Base-by-base conservation (phyloP, 352 stramenopile genomes). In the Globisporangium spiculum region DNA sequence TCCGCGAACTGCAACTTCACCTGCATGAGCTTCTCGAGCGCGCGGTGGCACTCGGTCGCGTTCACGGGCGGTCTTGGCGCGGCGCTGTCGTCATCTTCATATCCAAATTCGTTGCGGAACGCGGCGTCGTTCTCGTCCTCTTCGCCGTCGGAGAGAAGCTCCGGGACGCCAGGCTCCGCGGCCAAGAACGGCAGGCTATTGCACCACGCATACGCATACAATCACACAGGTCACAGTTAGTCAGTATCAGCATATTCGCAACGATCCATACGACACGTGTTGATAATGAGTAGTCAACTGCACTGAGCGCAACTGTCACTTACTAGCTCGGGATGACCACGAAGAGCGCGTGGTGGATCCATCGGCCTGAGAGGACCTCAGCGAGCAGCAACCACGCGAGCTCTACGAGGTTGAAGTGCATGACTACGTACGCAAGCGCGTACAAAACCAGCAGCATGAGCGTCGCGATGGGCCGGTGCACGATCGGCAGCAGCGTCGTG, bases 1-100 rank as follows among this genome's bases (percentile, higher is more conserved):
- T 91, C 76, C 2, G 77, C 81, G 55, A 89, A 75, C 58, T 81
- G 71, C 46, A 80, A 72, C 67, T 90, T 90, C 63, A 89, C 73
- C 63, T 91, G 73, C 62, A 88, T 68, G 10, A 93, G 77, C 66
- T 86, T 90, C 7, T 78, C 80, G 44, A 84, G 55, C 65, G 79
- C 73, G 67, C 78, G 59, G 63, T 77, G 70, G 65, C 78, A 83
- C 67, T 80, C 65, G 18, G 75, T 68, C 16, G 68, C 63, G 57
- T 84, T 76, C 55, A 81, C 68, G 4, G 70, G 67, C 20, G 52
- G 54, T n/a, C 55, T n/a, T 3, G 63, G 7, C n/a, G 30, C 38
- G 5, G 73, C 60, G 32, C 73, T 67, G 10, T 73, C 72, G 16
- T 76, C 46, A 8, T 73, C 72, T 10, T 76, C 46, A 20, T 70